Evolutionary conservation across 257 asterid species (phyloP), one percentile per base, ranked within the genome.

Genomic region (Scutellaria barbata): DNA sequence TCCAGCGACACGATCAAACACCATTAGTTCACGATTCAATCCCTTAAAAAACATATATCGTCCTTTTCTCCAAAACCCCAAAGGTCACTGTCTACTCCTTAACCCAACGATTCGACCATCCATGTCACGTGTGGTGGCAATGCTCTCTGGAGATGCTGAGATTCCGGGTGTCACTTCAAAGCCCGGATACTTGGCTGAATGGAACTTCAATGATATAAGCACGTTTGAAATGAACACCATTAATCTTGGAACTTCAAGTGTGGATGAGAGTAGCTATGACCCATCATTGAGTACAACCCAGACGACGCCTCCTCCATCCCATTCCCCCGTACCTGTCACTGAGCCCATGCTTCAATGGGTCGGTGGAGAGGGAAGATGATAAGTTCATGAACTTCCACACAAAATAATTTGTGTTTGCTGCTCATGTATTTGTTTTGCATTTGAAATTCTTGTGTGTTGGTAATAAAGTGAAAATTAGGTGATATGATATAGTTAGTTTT

Each of bases 201-300:
- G 88, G 88, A 76, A 72, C 22, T 86, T 79, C 43, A 74, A 25
- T 14, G 89, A 83, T 57, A 57, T 66, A 13, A 80, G 63, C 6
- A 68, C 58, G 46, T 75, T 56, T 13, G 59, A 69, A 41, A 42
- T 45, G 1, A 57, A 66, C 53, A 25, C 39, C 46, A 62, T 25
- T 8, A 40, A 10, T 56, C 52, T 30, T 30, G 35, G 62, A 20
- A 57, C 69, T 54, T 60, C 83, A 4, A 71, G 55, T 43, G 8
- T 42, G 8, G 69, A 41, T n/a, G 20, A 2, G 48, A 59, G 53
- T 45, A 63, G 10, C 37, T n/a, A 16, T 50, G n/a, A 35, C 47
- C 37, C 80, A 51, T 68, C 74, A 11, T 9, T 60, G 14, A 42
- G 62, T 16, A 74, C 76, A 41, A 72, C 73, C 35, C 46, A n/a